Evolutionary conservation across 1,284 basidiomycete genomes (phyloP).

Genomic region (Takashimella koratensis): DNA sequence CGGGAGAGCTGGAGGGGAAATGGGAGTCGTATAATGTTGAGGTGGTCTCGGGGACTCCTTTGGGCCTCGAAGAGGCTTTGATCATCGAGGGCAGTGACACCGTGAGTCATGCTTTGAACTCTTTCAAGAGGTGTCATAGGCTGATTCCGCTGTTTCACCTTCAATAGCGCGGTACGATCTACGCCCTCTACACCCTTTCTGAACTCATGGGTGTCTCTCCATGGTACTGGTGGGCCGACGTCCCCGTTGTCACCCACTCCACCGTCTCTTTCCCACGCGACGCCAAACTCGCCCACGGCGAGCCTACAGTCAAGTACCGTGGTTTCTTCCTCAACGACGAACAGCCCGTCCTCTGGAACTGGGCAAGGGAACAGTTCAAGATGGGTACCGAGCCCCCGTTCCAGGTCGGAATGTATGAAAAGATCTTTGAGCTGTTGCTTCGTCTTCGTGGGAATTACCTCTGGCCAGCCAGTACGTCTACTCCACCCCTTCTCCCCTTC

Average conservation of each 20-base stretch:
- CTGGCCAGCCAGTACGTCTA: constrained; percentile 50
- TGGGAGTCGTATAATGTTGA: constrained; percentile 61
- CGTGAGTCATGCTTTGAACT: constrained; percentile 52
- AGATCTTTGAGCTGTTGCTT: constrained; percentile 59
- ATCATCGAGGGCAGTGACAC: constrained; percentile 63
- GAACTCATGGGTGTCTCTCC: constrained; percentile 60
- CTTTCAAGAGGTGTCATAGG: no score
- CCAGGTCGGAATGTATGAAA: constrained; percentile 56
- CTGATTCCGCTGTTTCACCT: not conserved
- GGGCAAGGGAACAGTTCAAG: constrained; percentile 61
- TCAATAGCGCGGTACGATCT: constrained; percentile 54
- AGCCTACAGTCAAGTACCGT: constrained; percentile 65
- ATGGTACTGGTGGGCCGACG: constrained; percentile 58
- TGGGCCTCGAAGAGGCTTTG: constrained; percentile 59
- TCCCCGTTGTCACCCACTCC: constrained; percentile 56
- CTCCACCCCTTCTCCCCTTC: no score
- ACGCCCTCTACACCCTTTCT: constrained; percentile 63
- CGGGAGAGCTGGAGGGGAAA: constrained; percentile 55
- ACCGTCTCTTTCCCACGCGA: constrained; percentile 54
- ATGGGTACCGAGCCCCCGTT: constrained; percentile 57
- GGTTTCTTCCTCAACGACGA: constrained; percentile 62
- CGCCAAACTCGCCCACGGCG: constrained; percentile 59
- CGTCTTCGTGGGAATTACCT: constrained; percentile 66
- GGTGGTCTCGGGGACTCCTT: constrained; percentile 57
- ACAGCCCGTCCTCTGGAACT: constrained; percentile 58